Conservation (phyloP, 441 rosid species). For the Gossypium gossypioides region DNA sequence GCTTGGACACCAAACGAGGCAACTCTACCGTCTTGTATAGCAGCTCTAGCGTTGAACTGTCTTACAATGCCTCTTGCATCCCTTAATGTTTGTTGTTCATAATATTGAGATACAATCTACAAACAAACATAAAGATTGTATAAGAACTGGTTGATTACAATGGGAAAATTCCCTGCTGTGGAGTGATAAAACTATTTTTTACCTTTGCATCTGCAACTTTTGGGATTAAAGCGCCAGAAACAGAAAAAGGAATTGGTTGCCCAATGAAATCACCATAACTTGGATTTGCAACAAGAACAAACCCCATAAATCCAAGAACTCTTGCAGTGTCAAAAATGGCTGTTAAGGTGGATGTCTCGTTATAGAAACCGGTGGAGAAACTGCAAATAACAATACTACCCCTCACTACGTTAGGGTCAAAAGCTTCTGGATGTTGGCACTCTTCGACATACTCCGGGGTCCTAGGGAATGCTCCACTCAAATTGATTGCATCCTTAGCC, state of each 20-base stretch:
- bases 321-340: conserved; percentile 57
- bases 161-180: not conserved
- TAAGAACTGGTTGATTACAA: not conserved
- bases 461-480: conserved; percentile 36
- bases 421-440: conserved; percentile 45
- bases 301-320: conserved; percentile 52
- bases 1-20: conserved; percentile 42
- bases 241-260: conserved; percentile 37
- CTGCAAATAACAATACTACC: conserved; percentile 49
- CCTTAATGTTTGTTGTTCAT: conserved; percentile 46
- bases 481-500: conserved; percentile 56
- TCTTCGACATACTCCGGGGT: conserved; percentile 47
- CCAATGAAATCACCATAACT: conserved; percentile 55
- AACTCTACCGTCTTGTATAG: conserved; percentile 57
- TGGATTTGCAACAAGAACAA: conserved; percentile 57
- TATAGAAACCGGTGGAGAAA: conserved; percentile 47
- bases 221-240: conserved; percentile 44
- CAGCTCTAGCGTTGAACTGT: conserved; percentile 40
- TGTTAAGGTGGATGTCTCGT: conserved; percentile 40
- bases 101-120: conserved; percentile 49
- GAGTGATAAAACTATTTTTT: not conserved
- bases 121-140: not conserved
- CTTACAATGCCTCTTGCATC: conserved; percentile 31
- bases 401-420: conserved; percentile 30
- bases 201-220: conserved; percentile 59